phyloP scores from a whole-genome alignment of 225 moss, liverwort and hornwort species.

The Bryum argenteum region DNA sequence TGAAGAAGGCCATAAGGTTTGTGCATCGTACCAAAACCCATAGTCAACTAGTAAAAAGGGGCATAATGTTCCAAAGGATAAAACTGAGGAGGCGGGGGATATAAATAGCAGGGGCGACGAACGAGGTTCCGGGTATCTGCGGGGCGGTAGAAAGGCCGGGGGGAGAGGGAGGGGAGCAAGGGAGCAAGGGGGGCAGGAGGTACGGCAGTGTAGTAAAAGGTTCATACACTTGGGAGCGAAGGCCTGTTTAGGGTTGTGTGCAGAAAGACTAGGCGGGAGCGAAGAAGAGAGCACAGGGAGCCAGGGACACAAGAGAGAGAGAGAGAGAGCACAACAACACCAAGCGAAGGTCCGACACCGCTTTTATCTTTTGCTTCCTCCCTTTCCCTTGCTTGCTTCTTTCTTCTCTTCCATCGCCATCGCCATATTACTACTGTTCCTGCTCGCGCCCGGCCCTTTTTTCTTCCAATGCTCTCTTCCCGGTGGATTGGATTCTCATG shows the following conservation, averaged over 20 bases:
- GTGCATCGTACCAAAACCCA: too few species aligned
- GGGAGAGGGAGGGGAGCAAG: not conserved
- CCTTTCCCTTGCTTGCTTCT: not conserved
- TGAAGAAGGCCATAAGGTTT: too few species aligned
- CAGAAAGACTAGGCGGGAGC: constrained; percentile 45
- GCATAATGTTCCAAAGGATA: not conserved
- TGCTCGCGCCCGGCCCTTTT: not conserved
- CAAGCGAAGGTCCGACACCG: constrained; percentile 24
- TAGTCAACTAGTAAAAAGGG: too few species aligned
- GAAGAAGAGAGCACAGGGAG: not conserved
- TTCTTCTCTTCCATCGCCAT: not conserved
- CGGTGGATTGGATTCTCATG: not conserved
- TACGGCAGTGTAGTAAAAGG: constrained; percentile 16
- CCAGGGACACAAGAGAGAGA: constrained; percentile 3
- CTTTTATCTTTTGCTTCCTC: constrained; percentile 8
- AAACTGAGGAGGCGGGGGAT: not conserved
- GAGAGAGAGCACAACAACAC: not conserved
- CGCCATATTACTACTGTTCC: not conserved
- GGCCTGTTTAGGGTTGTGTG: constrained; percentile 56
- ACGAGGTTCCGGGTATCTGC: constrained; percentile 24
- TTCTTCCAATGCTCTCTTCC: not conserved
- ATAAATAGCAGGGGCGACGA: not conserved
- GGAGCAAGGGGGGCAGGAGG: too few species aligned
- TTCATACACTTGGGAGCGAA: constrained; percentile 26
- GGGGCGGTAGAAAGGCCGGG: not conserved